These are phyloP conservation scores for Pichia sp. DNA, from an alignment of 1,139 yeast species.

Conservation along the genomic window DNA sequence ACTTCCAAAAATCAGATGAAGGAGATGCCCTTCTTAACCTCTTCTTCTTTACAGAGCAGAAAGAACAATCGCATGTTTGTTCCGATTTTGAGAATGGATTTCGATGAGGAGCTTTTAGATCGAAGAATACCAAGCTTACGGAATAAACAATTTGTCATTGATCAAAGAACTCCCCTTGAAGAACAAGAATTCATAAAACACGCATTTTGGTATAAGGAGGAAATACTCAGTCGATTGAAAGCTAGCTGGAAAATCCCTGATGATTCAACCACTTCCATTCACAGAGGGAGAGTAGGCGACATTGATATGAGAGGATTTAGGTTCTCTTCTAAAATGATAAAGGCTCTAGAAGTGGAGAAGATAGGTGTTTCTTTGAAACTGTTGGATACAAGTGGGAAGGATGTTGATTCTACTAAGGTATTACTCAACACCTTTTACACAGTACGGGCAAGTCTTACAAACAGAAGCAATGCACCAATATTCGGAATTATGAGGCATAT, in stretches of 20 bases:
- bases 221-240: constrained; percentile 46
- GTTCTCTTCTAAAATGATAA: constrained; percentile 47
- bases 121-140: constrained; percentile 68
- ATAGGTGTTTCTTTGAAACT: constrained; percentile 35
- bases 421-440: constrained; percentile 43
- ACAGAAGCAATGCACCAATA: constrained; percentile 35
- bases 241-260: constrained; percentile 55
- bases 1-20: constrained; percentile 17
- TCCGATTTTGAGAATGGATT: constrained; percentile 54
- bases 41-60: constrained; percentile 24
- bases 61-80: constrained; percentile 52
- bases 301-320: constrained; percentile 63
- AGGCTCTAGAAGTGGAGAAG: constrained; percentile 41
- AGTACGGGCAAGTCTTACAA: constrained; percentile 38
- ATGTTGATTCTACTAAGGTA: constrained; percentile 23
- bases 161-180: constrained; percentile 48
- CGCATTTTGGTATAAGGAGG: constrained; percentile 75
- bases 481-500: constrained; percentile 61
- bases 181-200: constrained; percentile 47
- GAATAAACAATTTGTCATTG: constrained; percentile 65
- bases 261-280: constrained; percentile 14
- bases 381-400: constrained; percentile 10
- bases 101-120: constrained; percentile 37
- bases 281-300: constrained; percentile 39
- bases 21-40: constrained; percentile 28